Base-by-base conservation (phyloP, 2,329 filamentous ascomycete species). In the Paracamarosporium sp. region DNA sequence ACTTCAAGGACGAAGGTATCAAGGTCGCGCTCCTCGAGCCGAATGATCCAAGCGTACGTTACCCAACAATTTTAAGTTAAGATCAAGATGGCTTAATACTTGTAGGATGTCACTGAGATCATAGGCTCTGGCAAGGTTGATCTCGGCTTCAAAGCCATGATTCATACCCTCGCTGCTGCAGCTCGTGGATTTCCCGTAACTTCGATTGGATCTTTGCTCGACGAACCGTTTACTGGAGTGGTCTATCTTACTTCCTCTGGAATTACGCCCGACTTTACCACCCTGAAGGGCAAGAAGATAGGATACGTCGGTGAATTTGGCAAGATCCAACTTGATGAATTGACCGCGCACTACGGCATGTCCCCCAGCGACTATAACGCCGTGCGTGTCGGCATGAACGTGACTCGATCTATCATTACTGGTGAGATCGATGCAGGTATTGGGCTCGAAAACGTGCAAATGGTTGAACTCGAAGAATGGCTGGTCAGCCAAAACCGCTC, bases 61-160 rank as follows among this genome's bases (percentile, higher is more conserved):
- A 15, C 8, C 11, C 27, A 13, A 24, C 41, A n/a, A 4, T 15
- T 17, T 8, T 15, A 15, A 15, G 2, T 3, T 13, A 1, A 28
- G n/a, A n/a, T 9, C 24, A 2, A n/a, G 4, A 17, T 44, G 8
- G 12, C 15, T 44, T 12, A 44, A 12, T 15, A 5, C 41, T 28
- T n/a, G 12, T 15, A 44, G 41, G 41, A 44, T 28, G 41, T 44
- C 25, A 44, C 41, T 24, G 41, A 44, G 12, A 44, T 44, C 41
- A 44, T 44, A 12, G 41, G 41, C 15, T 28, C 41, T 13, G 41
- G 41, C 8, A 44, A 30, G n/a, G 41, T 44, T 13, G 41, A 44
- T 44, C 41, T 44, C 41, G 41, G 41, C 41, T 44, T 44, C 41
- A 44, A 44, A 28, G 41, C 41, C 27, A 44, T 44, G 41, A 44